Evolutionary conservation across 2,329 filamentous ascomycete species (phyloP).

Genomic region (Aspergillus jensenii): DNA sequence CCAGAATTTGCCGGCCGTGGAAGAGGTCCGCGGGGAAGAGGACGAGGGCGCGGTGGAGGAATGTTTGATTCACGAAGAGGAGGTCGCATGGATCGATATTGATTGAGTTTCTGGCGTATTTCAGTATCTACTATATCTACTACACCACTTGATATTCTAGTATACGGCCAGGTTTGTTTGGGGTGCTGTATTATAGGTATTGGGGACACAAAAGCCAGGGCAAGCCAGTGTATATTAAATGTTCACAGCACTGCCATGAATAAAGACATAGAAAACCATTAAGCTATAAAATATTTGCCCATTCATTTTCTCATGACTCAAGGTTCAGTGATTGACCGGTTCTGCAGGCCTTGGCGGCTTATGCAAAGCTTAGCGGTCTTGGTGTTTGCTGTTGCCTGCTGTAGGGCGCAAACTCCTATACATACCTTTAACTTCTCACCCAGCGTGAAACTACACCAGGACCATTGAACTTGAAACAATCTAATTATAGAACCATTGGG

Average conservation of each 20-base stretch:
- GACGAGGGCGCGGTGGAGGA: constrained; percentile 29
- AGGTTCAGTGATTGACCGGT: too few relatives aligned
- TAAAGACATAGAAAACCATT: too few relatives aligned
- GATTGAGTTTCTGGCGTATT: not conserved
- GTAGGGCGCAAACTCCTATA: too few relatives aligned
- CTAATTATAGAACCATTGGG: constrained; percentile 3
- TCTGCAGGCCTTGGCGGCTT: constrained; percentile 4
- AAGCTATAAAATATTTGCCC: too few relatives aligned
- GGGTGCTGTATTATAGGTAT: not conserved
- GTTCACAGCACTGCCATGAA: not conserved
- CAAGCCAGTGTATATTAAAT: not conserved
- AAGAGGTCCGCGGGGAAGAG: constrained; percentile 29
- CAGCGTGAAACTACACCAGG: too few relatives aligned
- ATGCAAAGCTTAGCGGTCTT: constrained; percentile 18
- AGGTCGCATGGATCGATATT: constrained; percentile 13
- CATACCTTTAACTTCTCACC: too few relatives aligned
- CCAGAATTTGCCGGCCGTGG: constrained; percentile 55
- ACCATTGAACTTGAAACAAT: not conserved
- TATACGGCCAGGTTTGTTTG: not conserved
- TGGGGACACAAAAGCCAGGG: not conserved
- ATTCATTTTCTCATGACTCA: too few relatives aligned
- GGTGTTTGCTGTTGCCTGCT: constrained; percentile 1
- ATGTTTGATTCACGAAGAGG: constrained; percentile 25
- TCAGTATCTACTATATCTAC: not conserved
- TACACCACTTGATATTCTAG: not conserved